These are phyloP conservation scores for Dipteronia sinensis DNA, from an alignment of 345 rosid genomes.

Conservation along the genomic window DNA sequence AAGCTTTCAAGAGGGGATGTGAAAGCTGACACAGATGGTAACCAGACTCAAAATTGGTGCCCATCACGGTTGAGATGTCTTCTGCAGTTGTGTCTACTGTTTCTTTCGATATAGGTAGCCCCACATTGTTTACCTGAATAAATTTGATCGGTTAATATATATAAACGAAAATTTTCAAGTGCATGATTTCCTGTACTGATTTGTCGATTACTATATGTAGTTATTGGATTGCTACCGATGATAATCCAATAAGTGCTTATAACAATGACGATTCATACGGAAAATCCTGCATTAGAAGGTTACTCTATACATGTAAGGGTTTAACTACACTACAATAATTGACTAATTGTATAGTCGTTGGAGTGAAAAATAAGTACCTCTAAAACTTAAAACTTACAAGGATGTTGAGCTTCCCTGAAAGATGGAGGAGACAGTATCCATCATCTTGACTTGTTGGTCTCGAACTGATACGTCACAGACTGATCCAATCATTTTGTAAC, in stretches of 20 bases:
- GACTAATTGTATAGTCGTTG: no score
- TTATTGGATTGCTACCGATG: no score
- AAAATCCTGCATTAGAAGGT: no score
- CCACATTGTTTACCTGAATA: slow-evolving; percentile 53
- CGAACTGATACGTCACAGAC: slow-evolving; percentile 39
- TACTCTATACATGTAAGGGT: no score
- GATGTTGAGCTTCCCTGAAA: slow-evolving; percentile 59
- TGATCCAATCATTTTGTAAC: slow-evolving; percentile 53
- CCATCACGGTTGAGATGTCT: slow-evolving; percentile 32
- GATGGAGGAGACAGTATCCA: slow-evolving; percentile 42
- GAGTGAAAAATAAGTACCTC: no score
- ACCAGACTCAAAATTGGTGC: slow-evolving; percentile 48
- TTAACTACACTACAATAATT: no score
- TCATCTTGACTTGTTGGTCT: slow-evolving; percentile 42
- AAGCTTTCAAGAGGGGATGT: slow-evolving; percentile 49
- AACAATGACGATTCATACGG: no score
- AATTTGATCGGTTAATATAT: not conserved
- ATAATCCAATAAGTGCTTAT: no score
- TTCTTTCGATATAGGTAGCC: slow-evolving; percentile 36
- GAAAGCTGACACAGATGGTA: slow-evolving; percentile 51
- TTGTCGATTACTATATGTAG: no score
- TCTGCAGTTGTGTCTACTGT: slow-evolving; percentile 30
- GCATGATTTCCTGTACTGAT: no score
- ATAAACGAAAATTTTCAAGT: no score
- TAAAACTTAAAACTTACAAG: slow-evolving; percentile 34